A percentile compares a stretch with the other conserved stretches of the same genome.
These are phyloP conservation scores for Naematelia aurantialba DNA, from an alignment of 768 basidiomycete species.

Conservation along the genomic window DNA sequence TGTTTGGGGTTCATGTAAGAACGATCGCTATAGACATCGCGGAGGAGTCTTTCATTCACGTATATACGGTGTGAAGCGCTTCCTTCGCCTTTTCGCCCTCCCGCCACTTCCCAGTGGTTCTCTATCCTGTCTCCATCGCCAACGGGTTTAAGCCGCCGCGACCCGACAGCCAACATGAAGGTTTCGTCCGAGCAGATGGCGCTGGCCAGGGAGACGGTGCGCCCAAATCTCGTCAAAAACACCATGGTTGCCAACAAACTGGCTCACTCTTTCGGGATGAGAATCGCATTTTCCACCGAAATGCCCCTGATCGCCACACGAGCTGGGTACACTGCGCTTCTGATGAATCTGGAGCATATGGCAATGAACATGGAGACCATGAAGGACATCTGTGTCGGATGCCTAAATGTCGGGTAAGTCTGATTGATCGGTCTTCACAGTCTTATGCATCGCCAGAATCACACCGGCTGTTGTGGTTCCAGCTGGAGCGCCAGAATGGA, in stretches of 20 bases:
- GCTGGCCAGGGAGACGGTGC: constrained; percentile 14
- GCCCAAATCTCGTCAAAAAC: constrained; percentile 21
- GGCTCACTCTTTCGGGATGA: constrained; percentile 20
- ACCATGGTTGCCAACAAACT: constrained; percentile 15
- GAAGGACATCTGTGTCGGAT: constrained; percentile 11
- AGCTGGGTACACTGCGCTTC: constrained; percentile 17
- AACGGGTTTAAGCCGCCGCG: neutral
- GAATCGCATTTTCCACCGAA: constrained; percentile 23
- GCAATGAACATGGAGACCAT: constrained; percentile 24
- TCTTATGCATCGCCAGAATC: constrained; percentile 15
- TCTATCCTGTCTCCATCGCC: neutral
- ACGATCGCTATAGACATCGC: too few species aligned
- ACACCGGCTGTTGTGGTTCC: constrained; percentile 28
- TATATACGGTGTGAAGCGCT: too few species aligned
- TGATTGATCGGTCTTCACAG: too few species aligned
- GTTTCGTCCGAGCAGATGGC: constrained; percentile 6
- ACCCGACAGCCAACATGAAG: neutral
- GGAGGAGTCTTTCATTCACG: too few species aligned
- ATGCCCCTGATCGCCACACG: constrained; percentile 22
- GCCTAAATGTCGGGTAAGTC: constrained; percentile 30
- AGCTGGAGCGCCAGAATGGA: constrained; percentile 22
- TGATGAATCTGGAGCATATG: constrained; percentile 32
- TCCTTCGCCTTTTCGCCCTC: neutral
- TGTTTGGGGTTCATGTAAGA: too few species aligned
- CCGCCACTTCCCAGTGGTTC: neutral